Evolutionary conservation across 2,329 filamentous ascomycete species (phyloP), one percentile per base, ranked within the genome.

Genomic region (Scleromitrula shiraiana): DNA sequence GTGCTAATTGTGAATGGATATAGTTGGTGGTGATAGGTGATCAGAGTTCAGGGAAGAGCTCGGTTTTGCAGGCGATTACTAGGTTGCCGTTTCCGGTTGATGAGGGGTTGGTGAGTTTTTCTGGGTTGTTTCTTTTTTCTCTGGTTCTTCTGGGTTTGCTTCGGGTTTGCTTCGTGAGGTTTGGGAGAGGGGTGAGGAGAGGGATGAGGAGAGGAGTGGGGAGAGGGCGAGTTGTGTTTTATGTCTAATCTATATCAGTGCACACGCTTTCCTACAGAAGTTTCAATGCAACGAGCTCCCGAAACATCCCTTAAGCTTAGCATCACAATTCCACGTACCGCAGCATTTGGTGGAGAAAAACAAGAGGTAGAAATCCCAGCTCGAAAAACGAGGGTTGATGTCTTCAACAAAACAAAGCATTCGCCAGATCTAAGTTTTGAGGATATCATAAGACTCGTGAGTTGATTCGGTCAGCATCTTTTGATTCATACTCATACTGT

Each of bases 11-110:
- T 37, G 35, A 20, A 7, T 22, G 7, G 22, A 20, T 37, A 7
- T 30, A 56, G 55, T 47, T 69, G 1, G 64, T 68, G 5, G 66
- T 68, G 15, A 60, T 64, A n/a, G 67, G 69, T 4, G 68, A 70
- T 43, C 66, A 70, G 45, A 68, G 62, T 0, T 63, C 61, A 22
- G 68, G 69, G 2, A 66, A 61, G 57, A 63, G 51, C 23, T 68
- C 57, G 9, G 49, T 63, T 26, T 50, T 67, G 26, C 53, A 67
- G 55, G 54, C 61, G 40, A 15, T 67, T 41, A 69, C 66, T 2
- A 56, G 59, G 1, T 51, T 70, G 2, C 61, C 62, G 1, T 69
- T 71, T 48, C 67, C 68, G 23, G 59, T 62, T 3, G 56, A 64
- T 23, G 59, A 58, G n/a, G 41, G 19, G 5, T 20, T 37, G 15